phyloP scores from a whole-genome alignment of 108 stramenopile species.

The Cylindrotheca fusiformis region DNA sequence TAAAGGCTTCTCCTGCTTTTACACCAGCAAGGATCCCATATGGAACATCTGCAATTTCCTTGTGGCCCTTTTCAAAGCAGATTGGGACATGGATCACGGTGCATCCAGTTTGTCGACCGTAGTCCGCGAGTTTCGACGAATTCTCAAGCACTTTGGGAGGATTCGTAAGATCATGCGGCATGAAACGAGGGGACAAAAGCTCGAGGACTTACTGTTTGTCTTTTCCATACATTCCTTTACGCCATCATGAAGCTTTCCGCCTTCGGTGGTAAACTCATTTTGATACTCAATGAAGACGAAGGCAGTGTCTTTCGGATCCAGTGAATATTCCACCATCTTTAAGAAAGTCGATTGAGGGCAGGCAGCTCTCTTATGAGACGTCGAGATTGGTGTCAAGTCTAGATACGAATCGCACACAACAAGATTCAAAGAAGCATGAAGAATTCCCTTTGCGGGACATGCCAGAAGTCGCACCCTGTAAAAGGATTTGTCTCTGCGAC shows the following conservation, averaged over 20 bases:
- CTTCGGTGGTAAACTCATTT: conserved; percentile 78
- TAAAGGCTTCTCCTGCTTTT: conserved; percentile 62
- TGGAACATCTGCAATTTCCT: conserved; percentile 43
- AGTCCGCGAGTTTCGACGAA: conserved; percentile 34
- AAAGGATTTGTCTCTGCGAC: too few relatives aligned
- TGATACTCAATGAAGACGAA: conserved; percentile 79
- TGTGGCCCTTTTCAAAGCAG: conserved; percentile 49
- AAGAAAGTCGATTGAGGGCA: too few relatives aligned
- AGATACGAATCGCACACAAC: too few relatives aligned
- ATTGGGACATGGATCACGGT: conserved; percentile 70
- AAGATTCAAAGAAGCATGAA: too few relatives aligned
- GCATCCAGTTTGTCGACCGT: conserved; percentile 50
- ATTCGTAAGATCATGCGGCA: not conserved
- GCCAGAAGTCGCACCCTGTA: too few relatives aligned
- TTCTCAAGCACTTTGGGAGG: conserved; percentile 47
- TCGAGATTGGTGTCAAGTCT: too few relatives aligned
- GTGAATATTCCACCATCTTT: conserved; percentile 13
- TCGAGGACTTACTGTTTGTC: conserved; percentile 22
- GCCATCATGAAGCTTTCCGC: conserved; percentile 68
- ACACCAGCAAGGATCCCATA: conserved; percentile 72
- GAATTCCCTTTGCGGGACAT: too few relatives aligned
- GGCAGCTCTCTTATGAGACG: too few relatives aligned
- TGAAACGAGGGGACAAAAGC: not conserved
- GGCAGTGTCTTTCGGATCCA: conserved; percentile 63
- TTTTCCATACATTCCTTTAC: conserved; percentile 60